Percentiles rank a stretch among this genome's conserved stretches.
These are phyloP conservation scores for Cokeromyces recurvatus DNA, from an alignment of 371 early-diverging fungal genomes.

Conservation along the genomic window DNA sequence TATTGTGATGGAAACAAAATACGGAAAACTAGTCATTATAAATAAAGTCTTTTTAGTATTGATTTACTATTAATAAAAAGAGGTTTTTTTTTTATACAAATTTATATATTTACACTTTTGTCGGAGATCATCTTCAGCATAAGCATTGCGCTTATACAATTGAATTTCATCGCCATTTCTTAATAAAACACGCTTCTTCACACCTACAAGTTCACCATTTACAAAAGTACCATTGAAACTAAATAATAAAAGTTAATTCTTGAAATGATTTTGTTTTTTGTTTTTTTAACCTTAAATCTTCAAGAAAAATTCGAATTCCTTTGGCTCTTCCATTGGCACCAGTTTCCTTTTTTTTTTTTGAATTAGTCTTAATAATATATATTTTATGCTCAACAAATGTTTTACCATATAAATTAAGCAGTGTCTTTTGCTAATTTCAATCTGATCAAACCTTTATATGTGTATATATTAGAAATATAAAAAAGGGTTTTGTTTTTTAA, in stretches of 20 bases:
- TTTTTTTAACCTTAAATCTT: constrained; percentile 33
- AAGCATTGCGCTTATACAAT: constrained; percentile 35
- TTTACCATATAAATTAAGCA: constrained; percentile 66
- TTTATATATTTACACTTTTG: constrained; percentile 19
- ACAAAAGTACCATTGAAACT: constrained; percentile 79
- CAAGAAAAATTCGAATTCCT: constrained; percentile 38
- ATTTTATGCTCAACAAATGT: too few relatives aligned
- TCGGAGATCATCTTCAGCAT: constrained; percentile 15
- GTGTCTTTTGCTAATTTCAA: constrained; percentile 66
- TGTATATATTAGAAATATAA: neutral
- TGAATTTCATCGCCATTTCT: constrained; percentile 62
- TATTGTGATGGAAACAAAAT: constrained; percentile 18
- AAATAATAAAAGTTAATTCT: neutral
- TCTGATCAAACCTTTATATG: constrained; percentile 28
- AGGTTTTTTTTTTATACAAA: neutral
- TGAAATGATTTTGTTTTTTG: neutral
- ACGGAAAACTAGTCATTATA: constrained; percentile 15
- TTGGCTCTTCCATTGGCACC: constrained; percentile 21
- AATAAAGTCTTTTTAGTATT: constrained; percentile 3
- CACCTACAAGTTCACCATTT: constrained; percentile 51
- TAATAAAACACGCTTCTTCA: constrained; percentile 45
- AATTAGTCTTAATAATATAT: too few relatives aligned
- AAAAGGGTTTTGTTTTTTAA: too few relatives aligned
- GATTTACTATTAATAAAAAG: constrained; percentile 17
- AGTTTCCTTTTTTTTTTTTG: constrained; percentile 36